These are phyloP conservation scores for Trichoderma parareesei DNA, from an alignment of 495 filamentous ascomycete species.

Conservation along the genomic window DNA sequence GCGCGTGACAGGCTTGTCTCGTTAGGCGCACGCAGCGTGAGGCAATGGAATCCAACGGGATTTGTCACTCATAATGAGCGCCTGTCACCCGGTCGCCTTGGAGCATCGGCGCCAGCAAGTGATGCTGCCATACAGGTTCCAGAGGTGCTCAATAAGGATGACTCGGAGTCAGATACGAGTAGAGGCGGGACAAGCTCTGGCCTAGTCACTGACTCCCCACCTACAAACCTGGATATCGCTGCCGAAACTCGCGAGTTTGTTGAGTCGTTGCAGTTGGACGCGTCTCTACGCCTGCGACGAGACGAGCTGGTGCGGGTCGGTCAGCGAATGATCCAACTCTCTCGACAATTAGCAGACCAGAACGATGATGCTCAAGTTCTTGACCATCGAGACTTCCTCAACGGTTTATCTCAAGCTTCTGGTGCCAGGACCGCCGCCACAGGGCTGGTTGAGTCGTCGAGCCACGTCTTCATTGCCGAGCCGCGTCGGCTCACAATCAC, in stretches of 20 bases:
- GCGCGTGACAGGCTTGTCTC: slow-evolving; percentile 22
- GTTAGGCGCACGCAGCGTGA: slow-evolving; percentile 22
- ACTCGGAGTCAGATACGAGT: not conserved
- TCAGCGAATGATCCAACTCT: slow-evolving; percentile 17
- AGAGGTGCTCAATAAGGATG: slow-evolving; percentile 10
- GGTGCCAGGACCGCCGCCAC: slow-evolving; percentile 14
- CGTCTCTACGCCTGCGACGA: slow-evolving; percentile 12
- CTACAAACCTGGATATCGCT: not conserved
- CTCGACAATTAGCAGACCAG: slow-evolving; percentile 13
- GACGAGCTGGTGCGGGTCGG: slow-evolving; percentile 17
- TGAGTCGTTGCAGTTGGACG: not conserved
- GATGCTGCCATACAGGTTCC: slow-evolving; percentile 14
- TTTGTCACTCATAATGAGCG: slow-evolving; percentile 10
- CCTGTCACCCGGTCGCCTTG: slow-evolving; percentile 12
- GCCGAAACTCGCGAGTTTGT: not conserved
- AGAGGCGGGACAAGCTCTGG: not conserved
- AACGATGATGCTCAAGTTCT: slow-evolving; percentile 3
- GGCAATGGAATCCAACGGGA: slow-evolving; percentile 17
- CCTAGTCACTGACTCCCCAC: not conserved
- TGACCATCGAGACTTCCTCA: slow-evolving; percentile 11
- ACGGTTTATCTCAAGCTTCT: not conserved
- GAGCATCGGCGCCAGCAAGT: slow-evolving; percentile 18
- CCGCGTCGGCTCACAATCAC: slow-evolving; percentile 23
- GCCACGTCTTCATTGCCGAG: slow-evolving; percentile 21
- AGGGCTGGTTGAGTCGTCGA: slow-evolving; percentile 11